Evolutionary conservation across 2,329 filamentous ascomycete genomes (phyloP).

Genomic region (Cercospora zeae-maydis): DNA sequence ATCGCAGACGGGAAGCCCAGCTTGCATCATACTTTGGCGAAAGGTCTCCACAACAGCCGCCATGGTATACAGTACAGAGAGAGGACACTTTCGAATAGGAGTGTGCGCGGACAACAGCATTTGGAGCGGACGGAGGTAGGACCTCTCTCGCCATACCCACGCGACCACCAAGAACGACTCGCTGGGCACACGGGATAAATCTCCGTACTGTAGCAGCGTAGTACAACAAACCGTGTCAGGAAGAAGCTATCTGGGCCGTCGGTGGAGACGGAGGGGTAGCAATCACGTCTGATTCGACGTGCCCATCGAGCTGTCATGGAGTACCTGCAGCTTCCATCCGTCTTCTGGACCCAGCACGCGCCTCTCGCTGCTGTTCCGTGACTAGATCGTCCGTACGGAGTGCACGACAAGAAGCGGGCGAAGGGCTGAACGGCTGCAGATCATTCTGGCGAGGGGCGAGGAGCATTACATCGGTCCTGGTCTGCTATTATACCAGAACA

Average conservation of each 20-base stretch:
- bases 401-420: neutral
- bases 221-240: neutral
- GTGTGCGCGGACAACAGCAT: neutral
- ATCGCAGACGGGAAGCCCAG: slow-evolving; percentile 1
- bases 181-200: neutral
- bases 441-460: neutral
- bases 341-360: slow-evolving; percentile 3
- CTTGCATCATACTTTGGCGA: slow-evolving; percentile 1
- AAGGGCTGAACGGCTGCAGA: neutral
- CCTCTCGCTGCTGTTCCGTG: neutral
- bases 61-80: neutral
- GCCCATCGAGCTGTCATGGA: slow-evolving; percentile 6
- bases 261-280: slow-evolving; percentile 9
- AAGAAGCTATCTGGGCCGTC: neutral
- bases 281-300: slow-evolving; percentile 5
- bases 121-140: neutral
- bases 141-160: neutral
- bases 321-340: slow-evolving; percentile 7
- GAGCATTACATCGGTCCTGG: neutral
- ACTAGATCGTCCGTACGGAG: neutral
- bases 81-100: neutral
- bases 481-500: neutral
- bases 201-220: neutral
- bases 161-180: slow-evolving; percentile 7
- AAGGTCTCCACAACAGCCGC: neutral